Evolutionary conservation across 345 rosid species (phyloP).

Genomic region (Gossypium thurberi): DNA sequence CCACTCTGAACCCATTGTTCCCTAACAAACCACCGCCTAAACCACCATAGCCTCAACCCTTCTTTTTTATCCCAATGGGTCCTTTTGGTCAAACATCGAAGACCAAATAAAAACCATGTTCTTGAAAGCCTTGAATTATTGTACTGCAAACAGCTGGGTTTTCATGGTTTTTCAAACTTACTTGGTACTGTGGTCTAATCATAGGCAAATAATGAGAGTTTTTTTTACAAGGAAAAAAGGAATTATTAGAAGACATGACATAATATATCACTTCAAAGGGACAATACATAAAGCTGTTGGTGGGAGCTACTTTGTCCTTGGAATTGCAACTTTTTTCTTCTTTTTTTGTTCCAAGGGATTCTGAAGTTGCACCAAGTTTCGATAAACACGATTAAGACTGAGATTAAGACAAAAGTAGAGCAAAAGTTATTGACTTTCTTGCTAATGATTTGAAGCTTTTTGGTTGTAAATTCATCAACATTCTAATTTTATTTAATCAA

Average conservation of each 20-base stretch:
- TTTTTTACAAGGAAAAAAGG: too few species aligned
- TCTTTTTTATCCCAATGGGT: too few species aligned
- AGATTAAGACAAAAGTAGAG: constrained; percentile 7
- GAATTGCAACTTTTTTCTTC: too few species aligned
- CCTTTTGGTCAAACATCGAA: background rate
- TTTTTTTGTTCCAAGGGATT: too few species aligned
- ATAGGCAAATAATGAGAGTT: background rate
- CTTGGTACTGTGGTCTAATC: background rate
- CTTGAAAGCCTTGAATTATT: constrained; percentile 5
- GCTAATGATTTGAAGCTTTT: constrained; percentile 8
- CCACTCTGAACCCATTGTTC: background rate
- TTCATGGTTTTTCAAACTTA: background rate
- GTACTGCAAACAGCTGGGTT: background rate
- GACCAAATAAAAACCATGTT: background rate
- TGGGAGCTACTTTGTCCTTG: too few species aligned
- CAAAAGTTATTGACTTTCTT: constrained; percentile 3
- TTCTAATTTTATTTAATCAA: background rate
- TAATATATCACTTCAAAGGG: background rate
- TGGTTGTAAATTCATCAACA: constrained; percentile 3
- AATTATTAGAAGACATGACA: background rate
- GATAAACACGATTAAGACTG: background rate
- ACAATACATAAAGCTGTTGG: too few species aligned
- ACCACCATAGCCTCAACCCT: background rate
- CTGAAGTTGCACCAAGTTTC: too few species aligned
- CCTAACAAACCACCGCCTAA: constrained; percentile 1